These are phyloP conservation scores for Amphirosellinia nigrospora DNA, from an alignment of 495 filamentous ascomycete genomes.

Conservation along the genomic window DNA sequence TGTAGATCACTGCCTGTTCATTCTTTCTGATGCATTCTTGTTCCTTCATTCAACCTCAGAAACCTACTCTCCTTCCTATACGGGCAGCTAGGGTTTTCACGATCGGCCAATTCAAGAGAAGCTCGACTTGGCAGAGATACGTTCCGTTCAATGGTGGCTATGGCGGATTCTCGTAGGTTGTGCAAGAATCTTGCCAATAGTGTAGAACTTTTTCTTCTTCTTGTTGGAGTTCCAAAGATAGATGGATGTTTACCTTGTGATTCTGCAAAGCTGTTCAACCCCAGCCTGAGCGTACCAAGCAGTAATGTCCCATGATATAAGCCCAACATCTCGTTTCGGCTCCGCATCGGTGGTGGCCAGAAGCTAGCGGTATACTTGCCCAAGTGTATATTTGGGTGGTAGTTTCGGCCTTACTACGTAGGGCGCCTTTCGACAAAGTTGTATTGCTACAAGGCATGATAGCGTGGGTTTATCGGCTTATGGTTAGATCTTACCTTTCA, in stretches of 20 bases:
- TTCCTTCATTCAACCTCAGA: neutral
- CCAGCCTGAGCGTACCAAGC: neutral
- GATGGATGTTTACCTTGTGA: neutral
- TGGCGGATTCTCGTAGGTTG: too few relatives aligned
- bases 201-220: neutral
- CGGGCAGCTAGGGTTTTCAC: neutral
- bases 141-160: neutral
- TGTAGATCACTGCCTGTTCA: slow-evolving; percentile 15
- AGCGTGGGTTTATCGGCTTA: neutral
- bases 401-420: neutral
- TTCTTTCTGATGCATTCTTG: neutral
- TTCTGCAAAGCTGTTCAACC: neutral
- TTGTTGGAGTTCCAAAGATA: neutral
- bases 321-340: neutral
- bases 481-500: neutral
- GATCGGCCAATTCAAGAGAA: neutral
- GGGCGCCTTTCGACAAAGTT: neutral
- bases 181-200: neutral
- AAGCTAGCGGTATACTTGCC: neutral
- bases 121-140: neutral
- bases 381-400: neutral
- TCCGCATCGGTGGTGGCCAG: neutral
- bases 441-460: neutral
- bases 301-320: neutral
- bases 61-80: slow-evolving; percentile 22